Conservation (phyloP, 768 basidiomycete species). For the Xerocomellus dryophilus region DNA sequence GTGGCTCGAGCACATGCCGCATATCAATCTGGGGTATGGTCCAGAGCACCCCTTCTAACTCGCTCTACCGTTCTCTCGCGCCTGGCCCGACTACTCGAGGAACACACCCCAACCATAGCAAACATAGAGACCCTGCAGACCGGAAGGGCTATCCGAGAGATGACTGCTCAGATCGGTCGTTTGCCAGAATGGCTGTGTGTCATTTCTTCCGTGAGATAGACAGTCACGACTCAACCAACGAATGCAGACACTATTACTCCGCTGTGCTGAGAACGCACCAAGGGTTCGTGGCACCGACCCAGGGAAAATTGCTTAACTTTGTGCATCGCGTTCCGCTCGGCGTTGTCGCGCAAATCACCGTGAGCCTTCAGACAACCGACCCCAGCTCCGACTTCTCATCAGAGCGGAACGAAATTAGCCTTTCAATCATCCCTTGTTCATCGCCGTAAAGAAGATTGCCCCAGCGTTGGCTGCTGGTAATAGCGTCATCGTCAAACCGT, state of each 20-base stretch:
- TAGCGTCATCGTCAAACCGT: constrained; percentile 79
- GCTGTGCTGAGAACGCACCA: constrained; percentile 71
- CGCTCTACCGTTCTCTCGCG: constrained; percentile 65
- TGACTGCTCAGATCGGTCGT: constrained; percentile 72
- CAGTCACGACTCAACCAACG: neutral
- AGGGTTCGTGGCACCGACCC: constrained; percentile 67
- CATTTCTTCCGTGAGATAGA: neutral
- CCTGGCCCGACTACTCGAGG: constrained; percentile 61
- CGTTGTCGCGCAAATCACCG: constrained; percentile 87
- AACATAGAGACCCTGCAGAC: constrained; percentile 72
- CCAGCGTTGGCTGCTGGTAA: constrained; percentile 85
- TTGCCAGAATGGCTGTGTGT: constrained; percentile 86
- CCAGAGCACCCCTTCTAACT: constrained; percentile 50
- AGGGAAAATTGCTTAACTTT: constrained; percentile 76
- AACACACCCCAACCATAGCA: constrained; percentile 56
- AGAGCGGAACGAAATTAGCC: constrained; percentile 44
- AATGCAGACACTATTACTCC: constrained; percentile 67
- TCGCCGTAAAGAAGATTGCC: constrained; percentile 85
- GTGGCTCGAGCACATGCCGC: constrained; percentile 54
- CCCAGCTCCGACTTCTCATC: neutral
- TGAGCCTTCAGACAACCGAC: constrained; percentile 29
- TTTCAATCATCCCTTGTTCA: constrained; percentile 87
- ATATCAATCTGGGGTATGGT: constrained; percentile 73
- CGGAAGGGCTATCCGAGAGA: constrained; percentile 78
- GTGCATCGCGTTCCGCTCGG: constrained; percentile 78